These are phyloP conservation scores for Chamaecyparis obtusa DNA, from an alignment of 75 land plant genomes.

Conservation along the genomic window DNA sequence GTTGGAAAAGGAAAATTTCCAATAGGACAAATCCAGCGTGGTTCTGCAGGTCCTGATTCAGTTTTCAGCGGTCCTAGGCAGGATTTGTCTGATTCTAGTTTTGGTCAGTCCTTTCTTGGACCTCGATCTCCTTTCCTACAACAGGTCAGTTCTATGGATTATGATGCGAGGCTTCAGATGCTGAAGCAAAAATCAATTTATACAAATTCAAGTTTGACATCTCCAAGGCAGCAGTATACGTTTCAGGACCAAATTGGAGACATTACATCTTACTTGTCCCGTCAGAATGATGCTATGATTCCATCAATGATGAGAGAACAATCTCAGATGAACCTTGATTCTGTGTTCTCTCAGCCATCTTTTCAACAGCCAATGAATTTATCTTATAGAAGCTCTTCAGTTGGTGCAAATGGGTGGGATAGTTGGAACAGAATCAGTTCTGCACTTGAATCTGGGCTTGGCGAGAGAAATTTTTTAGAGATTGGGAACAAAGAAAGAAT, in stretches of 20 bases:
- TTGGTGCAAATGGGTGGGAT: constrained; percentile 21
- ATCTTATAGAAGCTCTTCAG: constrained; percentile 5
- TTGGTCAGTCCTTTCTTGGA: constrained; percentile 20
- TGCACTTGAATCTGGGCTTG: background rate
- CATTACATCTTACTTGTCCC: constrained; percentile 14
- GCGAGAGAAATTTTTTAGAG: constrained; percentile 10
- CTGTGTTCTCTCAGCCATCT: constrained; percentile 14
- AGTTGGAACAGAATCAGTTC: constrained; percentile 16
- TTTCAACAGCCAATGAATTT: constrained; percentile 15
- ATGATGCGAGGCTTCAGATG: constrained; percentile 24
- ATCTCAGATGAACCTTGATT: background rate
- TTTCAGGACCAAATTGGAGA: constrained; percentile 13
- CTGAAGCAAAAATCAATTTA: constrained; percentile 24
- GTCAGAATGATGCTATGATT: constrained; percentile 14
- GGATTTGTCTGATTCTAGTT: background rate
- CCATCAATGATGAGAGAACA: constrained; percentile 15
- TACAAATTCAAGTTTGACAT: constrained; percentile 9
- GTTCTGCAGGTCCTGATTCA: background rate
- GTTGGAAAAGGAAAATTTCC: constrained; percentile 64
- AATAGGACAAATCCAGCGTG: constrained; percentile 8
- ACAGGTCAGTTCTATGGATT: constrained; percentile 5
- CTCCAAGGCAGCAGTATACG: background rate
- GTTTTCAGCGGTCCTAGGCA: background rate
- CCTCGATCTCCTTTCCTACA: constrained; percentile 5
- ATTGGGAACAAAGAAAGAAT: constrained; percentile 18